Conservation (phyloP, 164 flowering plant species). For the Annona squamosa region DNA sequence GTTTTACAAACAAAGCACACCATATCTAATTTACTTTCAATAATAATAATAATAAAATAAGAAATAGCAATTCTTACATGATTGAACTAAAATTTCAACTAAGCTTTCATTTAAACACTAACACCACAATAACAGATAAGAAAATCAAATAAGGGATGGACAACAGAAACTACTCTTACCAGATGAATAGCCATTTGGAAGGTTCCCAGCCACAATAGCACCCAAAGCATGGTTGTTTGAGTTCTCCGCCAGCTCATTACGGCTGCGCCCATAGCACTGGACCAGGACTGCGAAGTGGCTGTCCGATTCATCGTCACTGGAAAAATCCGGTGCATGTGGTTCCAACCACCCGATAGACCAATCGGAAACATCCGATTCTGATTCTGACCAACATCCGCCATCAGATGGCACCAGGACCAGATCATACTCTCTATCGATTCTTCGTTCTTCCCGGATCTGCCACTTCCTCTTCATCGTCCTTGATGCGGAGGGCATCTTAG, state of each 20-base stretch:
- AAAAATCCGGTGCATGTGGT: slow-evolving; percentile 80
- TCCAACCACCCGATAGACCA: slow-evolving; percentile 95
- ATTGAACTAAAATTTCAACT: neutral
- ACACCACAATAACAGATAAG: neutral
- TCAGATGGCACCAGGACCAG: slow-evolving; percentile 79
- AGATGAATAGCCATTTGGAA: slow-evolving; percentile 37
- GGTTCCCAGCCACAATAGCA: slow-evolving; percentile 29
- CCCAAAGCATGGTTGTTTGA: slow-evolving; percentile 35
- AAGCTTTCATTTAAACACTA: neutral
- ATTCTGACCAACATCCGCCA: slow-evolving; percentile 71
- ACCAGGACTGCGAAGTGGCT: slow-evolving; percentile 81
- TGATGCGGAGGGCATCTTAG: slow-evolving; percentile 31
- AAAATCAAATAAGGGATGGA: neutral
- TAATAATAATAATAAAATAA: neutral
- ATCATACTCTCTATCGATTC: slow-evolving; percentile 59
- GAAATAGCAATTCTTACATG: neutral
- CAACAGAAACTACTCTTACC: slow-evolving; percentile 30
- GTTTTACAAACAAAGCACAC: neutral
- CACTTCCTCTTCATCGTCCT: slow-evolving; percentile 60
- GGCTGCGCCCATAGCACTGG: slow-evolving; percentile 64
- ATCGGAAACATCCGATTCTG: slow-evolving; percentile 86
- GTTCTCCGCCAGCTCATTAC: slow-evolving; percentile 24
- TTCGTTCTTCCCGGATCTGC: slow-evolving; percentile 67
- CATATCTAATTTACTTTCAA: neutral
- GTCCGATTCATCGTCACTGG: slow-evolving; percentile 53